A percentile compares a stretch with the other conserved stretches of the same genome.
phyloP scores from a whole-genome alignment of 2,329 filamentous ascomycete genomes.

The Aureobasidium melanogenum region DNA sequence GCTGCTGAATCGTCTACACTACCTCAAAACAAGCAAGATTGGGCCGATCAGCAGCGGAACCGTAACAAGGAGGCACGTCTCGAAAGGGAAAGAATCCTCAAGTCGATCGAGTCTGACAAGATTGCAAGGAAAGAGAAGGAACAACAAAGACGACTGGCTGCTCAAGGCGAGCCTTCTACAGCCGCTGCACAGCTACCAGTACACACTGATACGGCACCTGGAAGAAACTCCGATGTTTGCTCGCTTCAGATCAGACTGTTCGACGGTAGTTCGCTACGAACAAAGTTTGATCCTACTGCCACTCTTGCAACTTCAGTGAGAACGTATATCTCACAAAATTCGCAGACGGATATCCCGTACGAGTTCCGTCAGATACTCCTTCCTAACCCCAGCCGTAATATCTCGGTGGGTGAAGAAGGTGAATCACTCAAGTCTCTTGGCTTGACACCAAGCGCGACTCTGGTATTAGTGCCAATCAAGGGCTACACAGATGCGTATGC shows the following conservation, averaged over 20 bases:
- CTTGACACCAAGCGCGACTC: slow-evolving; percentile 68
- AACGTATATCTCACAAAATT: slow-evolving; percentile 60
- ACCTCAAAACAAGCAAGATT: slow-evolving; percentile 23
- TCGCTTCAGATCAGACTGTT: slow-evolving; percentile 69
- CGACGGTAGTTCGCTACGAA: slow-evolving; percentile 71
- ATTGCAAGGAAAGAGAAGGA: slow-evolving; percentile 53
- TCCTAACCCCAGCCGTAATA: slow-evolving; percentile 63
- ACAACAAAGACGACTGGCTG: slow-evolving; percentile 38
- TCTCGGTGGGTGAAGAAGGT: slow-evolving; percentile 67
- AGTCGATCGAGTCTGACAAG: slow-evolving; percentile 69
- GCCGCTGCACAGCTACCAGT: slow-evolving; percentile 22
- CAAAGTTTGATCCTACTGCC: slow-evolving; percentile 52
- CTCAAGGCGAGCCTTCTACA: slow-evolving; percentile 26
- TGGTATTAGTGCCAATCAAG: slow-evolving; percentile 68
- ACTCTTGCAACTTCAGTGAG: slow-evolving; percentile 61
- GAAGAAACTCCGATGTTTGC: slow-evolving; percentile 14
- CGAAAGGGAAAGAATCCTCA: slow-evolving; percentile 63
- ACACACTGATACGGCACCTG: not conserved
- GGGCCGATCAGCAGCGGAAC: slow-evolving; percentile 41
- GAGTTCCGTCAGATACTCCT: slow-evolving; percentile 77
- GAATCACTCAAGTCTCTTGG: slow-evolving; percentile 60
- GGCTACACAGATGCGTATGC: slow-evolving; percentile 52
- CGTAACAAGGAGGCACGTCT: slow-evolving; percentile 56
- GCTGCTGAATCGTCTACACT: slow-evolving; percentile 19
- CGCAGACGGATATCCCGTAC: slow-evolving; percentile 48